Percentiles rank a stretch among this genome's conserved stretches.
Evolutionary conservation across 2,329 filamentous ascomycete species (phyloP).

Genomic region (Neofusicoccum laricinum): DNA sequence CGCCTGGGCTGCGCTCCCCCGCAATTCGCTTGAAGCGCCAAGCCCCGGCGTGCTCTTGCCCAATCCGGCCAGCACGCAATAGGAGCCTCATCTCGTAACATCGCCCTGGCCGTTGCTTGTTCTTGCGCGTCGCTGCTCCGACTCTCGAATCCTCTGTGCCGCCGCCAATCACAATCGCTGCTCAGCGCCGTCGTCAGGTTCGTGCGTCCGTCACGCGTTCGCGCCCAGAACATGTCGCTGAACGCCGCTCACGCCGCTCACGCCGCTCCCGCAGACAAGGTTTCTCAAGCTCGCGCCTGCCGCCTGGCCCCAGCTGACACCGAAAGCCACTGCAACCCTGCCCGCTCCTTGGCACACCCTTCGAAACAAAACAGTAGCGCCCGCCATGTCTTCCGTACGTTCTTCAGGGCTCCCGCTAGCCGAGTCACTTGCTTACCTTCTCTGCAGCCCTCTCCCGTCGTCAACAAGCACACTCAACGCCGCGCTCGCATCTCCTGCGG

Average conservation of each 20-base stretch:
- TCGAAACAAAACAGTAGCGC: background rate
- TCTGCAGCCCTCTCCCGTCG: no score
- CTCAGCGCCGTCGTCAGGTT: background rate
- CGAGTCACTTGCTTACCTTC: background rate
- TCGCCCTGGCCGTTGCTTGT: background rate
- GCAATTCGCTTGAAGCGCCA: background rate
- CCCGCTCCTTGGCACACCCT: background rate
- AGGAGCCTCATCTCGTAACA: background rate
- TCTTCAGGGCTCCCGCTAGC: background rate
- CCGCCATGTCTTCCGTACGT: background rate
- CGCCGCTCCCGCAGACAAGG: slow-evolving; percentile 13
- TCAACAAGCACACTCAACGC: background rate
- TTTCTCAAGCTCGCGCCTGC: background rate
- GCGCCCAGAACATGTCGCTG: background rate
- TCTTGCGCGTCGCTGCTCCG: background rate
- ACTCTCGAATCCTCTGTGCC: background rate
- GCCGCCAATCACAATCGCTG: background rate
- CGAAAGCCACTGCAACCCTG: background rate
- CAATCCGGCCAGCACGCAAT: background rate
- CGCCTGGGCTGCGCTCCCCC: background rate
- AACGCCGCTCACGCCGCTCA: background rate
- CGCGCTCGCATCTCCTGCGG: slow-evolving; percentile 10
- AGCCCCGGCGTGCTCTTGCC: background rate
- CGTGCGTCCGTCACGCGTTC: background rate
- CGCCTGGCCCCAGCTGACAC: background rate